A percentile compares a stretch with the other conserved stretches of the same genome.
phyloP scores from a whole-genome alignment of 108 stramenopile genomes.

The Skeletonema grethae region DNA sequence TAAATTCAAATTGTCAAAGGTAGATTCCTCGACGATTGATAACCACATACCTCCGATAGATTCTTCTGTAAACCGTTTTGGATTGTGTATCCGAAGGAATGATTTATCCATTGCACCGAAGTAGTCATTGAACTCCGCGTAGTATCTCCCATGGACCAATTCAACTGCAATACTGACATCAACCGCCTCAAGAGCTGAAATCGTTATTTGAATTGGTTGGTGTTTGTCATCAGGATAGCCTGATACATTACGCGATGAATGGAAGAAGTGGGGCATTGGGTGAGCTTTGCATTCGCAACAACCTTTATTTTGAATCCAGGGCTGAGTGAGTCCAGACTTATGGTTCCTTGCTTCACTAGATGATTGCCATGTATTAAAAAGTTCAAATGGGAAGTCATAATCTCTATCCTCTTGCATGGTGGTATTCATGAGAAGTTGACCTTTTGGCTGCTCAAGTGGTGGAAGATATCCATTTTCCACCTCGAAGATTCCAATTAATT shows the following conservation, averaged over 20 bases:
- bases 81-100: slow-evolving; percentile 60
- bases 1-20: slow-evolving; percentile 50
- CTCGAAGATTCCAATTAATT: slow-evolving; percentile 34
- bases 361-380: slow-evolving; percentile 39
- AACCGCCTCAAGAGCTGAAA: slow-evolving; percentile 58
- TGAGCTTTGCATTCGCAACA: slow-evolving; percentile 76
- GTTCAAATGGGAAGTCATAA: slow-evolving; percentile 34
- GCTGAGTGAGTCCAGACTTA: slow-evolving; percentile 23
- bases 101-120: slow-evolving; percentile 47
- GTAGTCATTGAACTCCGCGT: slow-evolving; percentile 65
- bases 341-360: slow-evolving; percentile 1
- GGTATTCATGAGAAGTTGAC: slow-evolving; percentile 39
- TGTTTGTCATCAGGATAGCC: slow-evolving; percentile 87
- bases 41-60: slow-evolving; percentile 54
- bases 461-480: slow-evolving; percentile 37
- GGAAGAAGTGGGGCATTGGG: slow-evolving; percentile 52
- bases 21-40: slow-evolving; percentile 50
- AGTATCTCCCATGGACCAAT: slow-evolving; percentile 76
- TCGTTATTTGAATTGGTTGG: slow-evolving; percentile 59
- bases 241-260: slow-evolving; percentile 6
- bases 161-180: slow-evolving; percentile 71
- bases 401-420: slow-evolving; percentile 33
- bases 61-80: slow-evolving; percentile 35
- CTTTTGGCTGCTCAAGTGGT: slow-evolving; percentile 21
- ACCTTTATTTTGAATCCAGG: slow-evolving; percentile 46